Percentiles rank a stretch among this genome's conserved stretches.
Conservation (phyloP, 768 basidiomycete species). For the Coprinopsis strossmayeri region DNA sequence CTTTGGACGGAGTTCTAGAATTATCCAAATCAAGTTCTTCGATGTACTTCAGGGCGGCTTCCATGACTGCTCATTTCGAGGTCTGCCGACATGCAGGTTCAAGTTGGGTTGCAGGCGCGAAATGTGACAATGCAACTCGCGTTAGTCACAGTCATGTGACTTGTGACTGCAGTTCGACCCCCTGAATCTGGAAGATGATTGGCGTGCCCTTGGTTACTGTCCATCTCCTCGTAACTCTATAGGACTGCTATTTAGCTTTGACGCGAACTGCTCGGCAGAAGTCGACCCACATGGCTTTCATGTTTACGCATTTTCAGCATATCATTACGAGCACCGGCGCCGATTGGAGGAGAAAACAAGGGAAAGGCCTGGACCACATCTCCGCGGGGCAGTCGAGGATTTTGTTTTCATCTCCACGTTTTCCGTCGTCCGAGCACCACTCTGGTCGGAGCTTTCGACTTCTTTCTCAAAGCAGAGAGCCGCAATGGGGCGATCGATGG, state of each 20-base stretch:
- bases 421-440: background rate
- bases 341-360: background rate
- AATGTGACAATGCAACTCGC: background rate
- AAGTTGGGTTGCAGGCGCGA: too few species aligned
- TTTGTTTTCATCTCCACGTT: constrained; percentile 2
- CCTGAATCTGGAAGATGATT: background rate
- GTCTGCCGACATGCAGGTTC: background rate
- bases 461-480: constrained; percentile 18
- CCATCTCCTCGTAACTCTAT: background rate
- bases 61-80: background rate
- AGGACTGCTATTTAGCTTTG: constrained; percentile 13
- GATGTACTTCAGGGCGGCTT: background rate
- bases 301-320: constrained; percentile 10
- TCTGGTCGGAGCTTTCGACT: constrained; percentile 5
- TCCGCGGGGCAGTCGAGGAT: constrained; percentile 1
- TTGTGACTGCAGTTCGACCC: background rate
- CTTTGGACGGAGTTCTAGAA: background rate
- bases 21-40: background rate
- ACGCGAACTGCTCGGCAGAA: constrained; percentile 21
- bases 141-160: background rate
- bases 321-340: background rate
- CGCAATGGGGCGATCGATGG: background rate
- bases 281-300: constrained; percentile 12
- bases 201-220: background rate
- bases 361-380: background rate